These are phyloP conservation scores for Lobosporangium transversale DNA, from an alignment of 192 early-diverging fungal genomes.

Conservation along the genomic window DNA sequence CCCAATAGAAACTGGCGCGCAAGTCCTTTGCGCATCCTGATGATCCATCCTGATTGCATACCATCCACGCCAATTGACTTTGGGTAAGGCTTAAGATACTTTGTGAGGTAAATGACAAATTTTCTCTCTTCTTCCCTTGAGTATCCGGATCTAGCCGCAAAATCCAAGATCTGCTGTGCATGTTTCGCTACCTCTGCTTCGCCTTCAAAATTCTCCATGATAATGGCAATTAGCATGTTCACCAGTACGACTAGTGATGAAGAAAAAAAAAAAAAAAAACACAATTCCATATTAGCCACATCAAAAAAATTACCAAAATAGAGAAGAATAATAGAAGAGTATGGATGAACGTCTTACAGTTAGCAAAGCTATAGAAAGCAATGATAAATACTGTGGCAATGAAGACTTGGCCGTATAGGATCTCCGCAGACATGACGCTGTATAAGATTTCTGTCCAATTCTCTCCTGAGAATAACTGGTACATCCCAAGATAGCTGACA, in stretches of 20 bases:
- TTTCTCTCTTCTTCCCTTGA: constrained; percentile 45
- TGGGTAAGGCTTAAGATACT: constrained; percentile 63
- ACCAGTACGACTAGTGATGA: constrained; percentile 64
- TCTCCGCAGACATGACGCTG: constrained; percentile 54
- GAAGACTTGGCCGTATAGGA: constrained; percentile 34
- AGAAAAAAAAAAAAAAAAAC: no score
- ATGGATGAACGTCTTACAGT: constrained; percentile 55
- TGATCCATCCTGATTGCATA: constrained; percentile 55
- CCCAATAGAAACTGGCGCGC: constrained; percentile 58
- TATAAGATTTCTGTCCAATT: constrained; percentile 70
- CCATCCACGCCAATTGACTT: constrained; percentile 54
- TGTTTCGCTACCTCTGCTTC: constrained; percentile 63
- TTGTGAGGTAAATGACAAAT: constrained; percentile 59
- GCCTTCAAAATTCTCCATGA: constrained; percentile 73
- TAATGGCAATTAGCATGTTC: constrained; percentile 73
- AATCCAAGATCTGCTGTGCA: constrained; percentile 59
- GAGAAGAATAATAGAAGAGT: not conserved
- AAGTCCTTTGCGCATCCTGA: constrained; percentile 59
- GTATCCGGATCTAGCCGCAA: constrained; percentile 41
- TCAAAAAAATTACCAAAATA: not conserved
- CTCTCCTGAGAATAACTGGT: constrained; percentile 71
- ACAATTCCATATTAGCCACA: no score
- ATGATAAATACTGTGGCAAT: constrained; percentile 61
- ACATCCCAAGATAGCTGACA: constrained; percentile 62
- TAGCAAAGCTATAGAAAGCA: constrained; percentile 65